Evolutionary conservation across 352 stramenopile genomes (phyloP), one percentile per base, ranked within the genome.

Genomic region (Phytophthora pisi): DNA sequence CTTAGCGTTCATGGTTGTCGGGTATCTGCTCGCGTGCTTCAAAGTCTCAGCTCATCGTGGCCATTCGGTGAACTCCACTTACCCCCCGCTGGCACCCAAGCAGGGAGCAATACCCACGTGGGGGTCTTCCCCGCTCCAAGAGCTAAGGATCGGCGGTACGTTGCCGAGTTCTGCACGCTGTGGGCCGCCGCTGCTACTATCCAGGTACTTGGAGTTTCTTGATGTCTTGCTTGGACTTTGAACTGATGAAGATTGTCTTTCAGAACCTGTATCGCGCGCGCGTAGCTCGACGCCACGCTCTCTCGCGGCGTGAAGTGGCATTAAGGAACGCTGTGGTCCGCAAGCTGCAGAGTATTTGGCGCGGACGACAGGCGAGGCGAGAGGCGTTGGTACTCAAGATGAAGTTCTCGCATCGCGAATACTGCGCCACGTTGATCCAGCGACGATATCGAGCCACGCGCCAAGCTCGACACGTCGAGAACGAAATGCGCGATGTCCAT

Each of bases 51-150:
- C 50, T 84, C 83, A 1, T 91, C 77, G 5, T 94, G 86, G 86
- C 73, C 72, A 18, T 87, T 92, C 56, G 81, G 71, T 0, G 74
- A 79, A 24, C 63, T 92, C 6, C 74, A 78, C 6, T 55, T 90
- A 5, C 75, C 69, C 18, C 51, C 56, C 24, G 67, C 58, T 13
- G 67, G 70, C 2, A 46, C 45, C n/a, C 18, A 53, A 24, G 43
- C 66, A 50, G 59, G 54, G 5, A 72, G 64, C 23, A 62, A 55
- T 30, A 50, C 31, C 2, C 77, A 91, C 8, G 63, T 89, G n/a
- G 86, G 82, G 3, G 78, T 92, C 31, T 92, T 92, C 63, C 86
- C 86, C 7, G 71, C 71, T n/a, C 72, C 82, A n/a, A 73, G 86
- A 3, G 86, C 84, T 9, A 89, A 86, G 50, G 84, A 92, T 59